Percentiles rank a stretch among this genome's conserved stretches.
Evolutionary conservation across 2,329 filamentous ascomycete species (phyloP).

Genomic region (Aureobasidium melanogenum): DNA sequence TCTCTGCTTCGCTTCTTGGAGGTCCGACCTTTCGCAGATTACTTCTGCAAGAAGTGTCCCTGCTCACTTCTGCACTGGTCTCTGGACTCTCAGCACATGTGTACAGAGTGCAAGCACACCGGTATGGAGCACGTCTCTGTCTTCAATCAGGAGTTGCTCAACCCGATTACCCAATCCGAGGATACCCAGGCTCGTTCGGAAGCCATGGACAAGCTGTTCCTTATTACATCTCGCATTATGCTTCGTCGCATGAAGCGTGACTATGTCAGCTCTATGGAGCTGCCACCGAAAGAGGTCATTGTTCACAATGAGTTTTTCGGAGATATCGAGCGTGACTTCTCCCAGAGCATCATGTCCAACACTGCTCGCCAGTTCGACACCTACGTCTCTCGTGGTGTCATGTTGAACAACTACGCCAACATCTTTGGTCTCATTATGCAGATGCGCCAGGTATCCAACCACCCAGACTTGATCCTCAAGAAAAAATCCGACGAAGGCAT

Average conservation of each 20-base stretch:
- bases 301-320: conserved; percentile 95
- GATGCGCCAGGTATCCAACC: conserved; percentile 96
- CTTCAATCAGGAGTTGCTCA: conserved; percentile 91
- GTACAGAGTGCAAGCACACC: conserved; percentile 58
- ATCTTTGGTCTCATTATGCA: conserved; percentile 99
- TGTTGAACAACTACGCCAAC: conserved; percentile 95
- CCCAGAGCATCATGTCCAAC: conserved; percentile 89
- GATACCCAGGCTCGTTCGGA: conserved; percentile 48
- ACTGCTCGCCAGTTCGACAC: conserved; percentile 85
- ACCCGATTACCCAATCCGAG: conserved; percentile 52
- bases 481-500: conserved; percentile 79
- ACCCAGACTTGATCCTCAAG: conserved; percentile 87
- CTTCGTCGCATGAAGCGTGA: conserved; percentile 89
- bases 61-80: conserved; percentile 81
- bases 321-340: conserved; percentile 92
- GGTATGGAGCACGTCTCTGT: conserved; percentile 65
- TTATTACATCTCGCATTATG: conserved; percentile 92
- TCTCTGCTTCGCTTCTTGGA: conserved; percentile 88
- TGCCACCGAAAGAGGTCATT: conserved; percentile 87
- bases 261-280: conserved; percentile 87
- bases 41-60: conserved; percentile 80
- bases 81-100: conserved; percentile 62
- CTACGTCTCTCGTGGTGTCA: conserved; percentile 86
- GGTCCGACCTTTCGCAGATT: conserved; percentile 79
- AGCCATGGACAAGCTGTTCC: conserved; percentile 72